A percentile compares a stretch with the other conserved stretches of the same genome.
These are phyloP conservation scores for button mushroom (Agaricus bisporus) DNA, from an alignment of 768 basidiomycete genomes.

Conservation along the genomic window DNA sequence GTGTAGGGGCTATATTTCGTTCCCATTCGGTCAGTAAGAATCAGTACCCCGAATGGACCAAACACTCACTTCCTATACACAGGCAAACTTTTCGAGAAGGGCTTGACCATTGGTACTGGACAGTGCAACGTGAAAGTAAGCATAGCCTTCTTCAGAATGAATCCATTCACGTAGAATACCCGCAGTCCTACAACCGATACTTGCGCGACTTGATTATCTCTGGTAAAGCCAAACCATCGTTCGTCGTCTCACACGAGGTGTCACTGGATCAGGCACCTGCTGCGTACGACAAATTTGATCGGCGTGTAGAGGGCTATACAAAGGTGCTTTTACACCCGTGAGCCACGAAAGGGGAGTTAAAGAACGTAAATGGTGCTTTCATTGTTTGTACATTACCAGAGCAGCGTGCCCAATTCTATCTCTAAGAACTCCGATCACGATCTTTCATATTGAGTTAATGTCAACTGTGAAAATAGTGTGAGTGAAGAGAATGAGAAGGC, in stretches of 20 bases:
- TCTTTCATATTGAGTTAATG: neutral
- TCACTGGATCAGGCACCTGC: constrained; percentile 39
- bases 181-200: constrained; percentile 45
- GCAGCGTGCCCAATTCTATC: constrained; percentile 4
- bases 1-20: constrained; percentile 41
- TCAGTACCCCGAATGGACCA: too few species aligned
- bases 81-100: constrained; percentile 49
- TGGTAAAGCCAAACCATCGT: constrained; percentile 46
- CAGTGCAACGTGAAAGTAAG: constrained; percentile 51
- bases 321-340: constrained; percentile 46
- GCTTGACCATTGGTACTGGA: constrained; percentile 45
- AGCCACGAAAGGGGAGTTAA: constrained; percentile 8
- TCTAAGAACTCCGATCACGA: constrained; percentile 6
- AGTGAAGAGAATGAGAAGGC: constrained; percentile 36
- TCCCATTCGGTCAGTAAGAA: constrained; percentile 36
- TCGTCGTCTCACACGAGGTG: constrained; percentile 50
- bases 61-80: constrained; percentile 10
- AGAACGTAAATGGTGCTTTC: neutral
- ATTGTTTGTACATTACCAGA: constrained; percentile 6
- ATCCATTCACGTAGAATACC: neutral
- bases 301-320: constrained; percentile 46
- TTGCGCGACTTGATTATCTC: constrained; percentile 49
- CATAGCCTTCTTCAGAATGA: neutral
- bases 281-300: constrained; percentile 51
- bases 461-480: neutral